Percentiles rank a stretch among this genome's conserved stretches.
phyloP scores from a whole-genome alignment of 164 flowering plant species.

The Hamamelis virginiana region DNA sequence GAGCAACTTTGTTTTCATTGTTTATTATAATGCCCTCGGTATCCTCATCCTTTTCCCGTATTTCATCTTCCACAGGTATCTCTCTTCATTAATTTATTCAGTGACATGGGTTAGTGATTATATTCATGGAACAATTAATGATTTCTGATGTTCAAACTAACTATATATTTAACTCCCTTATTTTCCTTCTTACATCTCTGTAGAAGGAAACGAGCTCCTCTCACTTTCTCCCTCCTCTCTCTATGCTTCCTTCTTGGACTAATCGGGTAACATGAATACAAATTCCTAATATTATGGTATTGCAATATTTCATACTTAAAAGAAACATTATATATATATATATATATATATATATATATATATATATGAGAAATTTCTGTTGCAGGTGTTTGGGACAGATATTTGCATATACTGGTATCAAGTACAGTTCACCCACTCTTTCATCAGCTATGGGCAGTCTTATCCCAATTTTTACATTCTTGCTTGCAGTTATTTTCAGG shows the following conservation, averaged over 20 bases:
- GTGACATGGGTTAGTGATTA: too few species aligned
- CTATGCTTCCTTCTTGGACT: conserved; percentile 29
- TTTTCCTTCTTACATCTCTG: neutral
- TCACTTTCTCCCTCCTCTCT: conserved; percentile 9
- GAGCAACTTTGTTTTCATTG: conserved; percentile 29
- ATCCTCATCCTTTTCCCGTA: conserved; percentile 37
- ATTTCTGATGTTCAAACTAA: neutral
- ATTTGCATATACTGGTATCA: conserved; percentile 15
- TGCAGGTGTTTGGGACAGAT: conserved; percentile 20
- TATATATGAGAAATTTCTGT: neutral
- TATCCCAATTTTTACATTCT: conserved; percentile 15
- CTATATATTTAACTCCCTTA: neutral
- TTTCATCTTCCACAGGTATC: conserved; percentile 23
- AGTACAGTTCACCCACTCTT: conserved; percentile 36
- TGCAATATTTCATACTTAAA: neutral
- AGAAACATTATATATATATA: too few species aligned
- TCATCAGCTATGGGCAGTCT: conserved; percentile 24
- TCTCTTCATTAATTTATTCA: neutral
- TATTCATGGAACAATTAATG: too few species aligned
- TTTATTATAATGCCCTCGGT: conserved; percentile 39
- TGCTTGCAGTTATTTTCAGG: conserved; percentile 17
- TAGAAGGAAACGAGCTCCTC: conserved; percentile 16
- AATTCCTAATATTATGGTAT: neutral
- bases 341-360: too few species aligned
- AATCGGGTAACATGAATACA: conserved; percentile 19